Base-by-base conservation (phyloP, 2,329 filamentous ascomycete species). In the Penicillium polonicum region DNA sequence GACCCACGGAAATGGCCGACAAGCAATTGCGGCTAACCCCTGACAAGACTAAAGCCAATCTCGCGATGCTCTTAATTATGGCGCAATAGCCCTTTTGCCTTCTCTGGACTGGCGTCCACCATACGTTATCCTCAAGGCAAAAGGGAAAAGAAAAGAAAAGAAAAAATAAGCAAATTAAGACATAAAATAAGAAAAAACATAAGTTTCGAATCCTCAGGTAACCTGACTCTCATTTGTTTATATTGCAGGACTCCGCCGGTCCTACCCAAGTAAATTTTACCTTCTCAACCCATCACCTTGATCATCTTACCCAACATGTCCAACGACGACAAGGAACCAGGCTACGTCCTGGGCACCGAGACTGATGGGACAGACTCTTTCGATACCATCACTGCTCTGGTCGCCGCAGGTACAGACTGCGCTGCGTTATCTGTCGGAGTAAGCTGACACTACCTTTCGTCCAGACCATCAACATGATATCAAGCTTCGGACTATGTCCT, bases 401-500 rank as follows among this genome's bases (percentile, higher is more conserved):
- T 67, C 9, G 63, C 62, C 4, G 65, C 62, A 60, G 65, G 65
- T 67, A 19, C 2, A 52, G 5, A 35, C 13, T 27, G 17, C 6
- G 1, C 31, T 43, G 6, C 3, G 12, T 31, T 44, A 15, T 9
- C 3, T 17, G 12, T 33, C 41, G 4, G 8, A 5, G 27, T 6
- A n/a, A 25, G 31, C 42, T 52, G 31, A 46, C 52, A 56, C n/a
- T 17, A 45, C 33, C 2, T 9, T 46, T 46, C 31, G 17, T 48
- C 23, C 21, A 67, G 65, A 66, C 17, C 65, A 66, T 25, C 9
- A 59, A 44, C 62, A 67, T 65, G 80, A 82, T 4, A 82, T 82
- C 70, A 76, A 80, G 63, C 76, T 82, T 13, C 74, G 80, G n/a
- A 81, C 79, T 0, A 81, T 81, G 79, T 76, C 79, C 33, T 82